A percentile compares a stretch with the other conserved stretches of the same genome.
Conservation (phyloP, 2,329 filamentous ascomycete species). For the Fusarium sp. region DNA sequence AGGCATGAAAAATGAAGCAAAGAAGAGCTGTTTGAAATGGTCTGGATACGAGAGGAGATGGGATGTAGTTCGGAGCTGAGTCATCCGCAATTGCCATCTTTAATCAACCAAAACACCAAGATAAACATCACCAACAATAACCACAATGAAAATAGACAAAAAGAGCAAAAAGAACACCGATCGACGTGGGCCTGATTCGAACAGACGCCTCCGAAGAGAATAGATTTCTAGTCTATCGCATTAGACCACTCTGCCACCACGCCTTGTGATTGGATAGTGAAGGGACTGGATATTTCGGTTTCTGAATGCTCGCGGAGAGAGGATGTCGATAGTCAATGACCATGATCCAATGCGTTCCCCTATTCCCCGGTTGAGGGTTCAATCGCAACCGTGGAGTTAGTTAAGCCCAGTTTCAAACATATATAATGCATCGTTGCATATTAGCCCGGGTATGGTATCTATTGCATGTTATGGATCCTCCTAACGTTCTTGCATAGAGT, state of each 20-base stretch:
- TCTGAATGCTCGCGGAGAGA: neutral
- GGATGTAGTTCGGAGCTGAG: neutral
- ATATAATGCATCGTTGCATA: neutral
- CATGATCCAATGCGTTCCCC: neutral
- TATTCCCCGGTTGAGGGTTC: neutral
- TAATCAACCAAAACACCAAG: neutral
- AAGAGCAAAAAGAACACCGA: neutral
- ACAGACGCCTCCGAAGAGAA: constrained; percentile 40
- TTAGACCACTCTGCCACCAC: constrained; percentile 41
- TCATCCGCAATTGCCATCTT: neutral
- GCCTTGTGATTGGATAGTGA: constrained; percentile 33
- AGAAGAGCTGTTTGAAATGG: neutral
- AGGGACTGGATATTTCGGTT: fast-evolving
- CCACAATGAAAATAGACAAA: neutral
- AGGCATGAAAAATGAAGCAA: neutral
- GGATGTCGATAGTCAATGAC: neutral
- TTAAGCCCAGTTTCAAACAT: neutral
- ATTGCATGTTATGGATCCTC: neutral
- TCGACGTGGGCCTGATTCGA: constrained; percentile 41
- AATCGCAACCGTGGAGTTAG: neutral
- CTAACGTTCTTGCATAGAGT: neutral
- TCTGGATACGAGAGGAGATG: neutral
- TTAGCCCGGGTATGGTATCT: neutral
- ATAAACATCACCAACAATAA: neutral
- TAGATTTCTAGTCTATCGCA: constrained; percentile 41